Percentiles rank a stretch among this genome's conserved stretches.
Evolutionary conservation across 176 grass and related monocot genomes (phyloP).

Genomic region (Cenchrus purpureus): DNA sequence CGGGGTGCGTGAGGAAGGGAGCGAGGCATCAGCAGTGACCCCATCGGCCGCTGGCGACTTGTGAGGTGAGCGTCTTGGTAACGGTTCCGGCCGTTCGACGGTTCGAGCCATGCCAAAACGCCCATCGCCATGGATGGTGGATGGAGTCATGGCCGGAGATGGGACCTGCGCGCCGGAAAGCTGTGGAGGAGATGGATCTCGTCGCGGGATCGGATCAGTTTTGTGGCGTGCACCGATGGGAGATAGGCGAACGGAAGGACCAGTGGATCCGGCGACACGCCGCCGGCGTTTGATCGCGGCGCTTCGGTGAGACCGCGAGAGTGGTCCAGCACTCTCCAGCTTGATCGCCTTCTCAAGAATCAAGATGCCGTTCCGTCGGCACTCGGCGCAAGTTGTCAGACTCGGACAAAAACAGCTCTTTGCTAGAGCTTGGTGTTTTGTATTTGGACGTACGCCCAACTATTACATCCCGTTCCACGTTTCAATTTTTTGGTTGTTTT

Average conservation of each 20-base stretch:
- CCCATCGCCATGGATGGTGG: neutral
- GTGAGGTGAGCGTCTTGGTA: neutral
- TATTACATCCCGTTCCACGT: too few species aligned
- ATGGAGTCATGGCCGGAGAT: neutral
- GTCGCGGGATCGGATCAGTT: neutral
- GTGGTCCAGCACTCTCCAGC: neutral
- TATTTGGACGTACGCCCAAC: too few species aligned
- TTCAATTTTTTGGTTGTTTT: too few species aligned
- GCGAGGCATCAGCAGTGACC: constrained; percentile 6
- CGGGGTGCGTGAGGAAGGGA: constrained; percentile 18
- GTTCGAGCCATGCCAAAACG: neutral
- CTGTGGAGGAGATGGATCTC: neutral
- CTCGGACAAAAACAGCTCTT: too few species aligned
- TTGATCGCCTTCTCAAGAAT: too few species aligned
- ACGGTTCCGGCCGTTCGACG: neutral
- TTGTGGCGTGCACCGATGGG: neutral
- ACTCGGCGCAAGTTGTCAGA: too few species aligned
- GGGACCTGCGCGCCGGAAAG: neutral
- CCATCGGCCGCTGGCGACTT: neutral
- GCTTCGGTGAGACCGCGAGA: neutral
- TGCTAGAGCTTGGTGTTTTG: too few species aligned
- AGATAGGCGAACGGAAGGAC: too few species aligned
- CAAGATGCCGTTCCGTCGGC: too few species aligned
- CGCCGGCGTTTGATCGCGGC: neutral
- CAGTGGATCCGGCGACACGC: neutral